Base-by-base conservation (phyloP, 1,139 yeast genomes). In the Citeromyces siamensis region DNA sequence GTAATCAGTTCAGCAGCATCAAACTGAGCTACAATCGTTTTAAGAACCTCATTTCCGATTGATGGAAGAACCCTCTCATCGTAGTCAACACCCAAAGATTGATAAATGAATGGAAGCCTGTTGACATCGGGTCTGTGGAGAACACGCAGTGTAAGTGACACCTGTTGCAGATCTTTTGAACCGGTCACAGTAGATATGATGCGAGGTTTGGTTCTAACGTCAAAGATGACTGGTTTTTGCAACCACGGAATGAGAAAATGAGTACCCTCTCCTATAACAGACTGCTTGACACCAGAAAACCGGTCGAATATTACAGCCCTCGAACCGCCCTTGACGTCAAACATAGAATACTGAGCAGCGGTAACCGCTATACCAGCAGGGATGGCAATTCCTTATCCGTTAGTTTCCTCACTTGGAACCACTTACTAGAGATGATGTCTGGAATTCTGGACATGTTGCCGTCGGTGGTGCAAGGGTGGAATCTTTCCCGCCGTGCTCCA, bases 1-100 rank as follows among this genome's bases (percentile, higher is more conserved):
- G 97, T 90, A 52, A 90, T 90, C 55, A 90, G 73, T 58, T 90
- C 97, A 17, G 97, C 95, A 22, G 98, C 98, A 58, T 90, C 97
- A 51, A 90, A 90, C 59, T 90, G 98, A 0, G 98, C 98, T 22
- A 90, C 98, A 53, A 86, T 85, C 36, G 94, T 75, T 62, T 90
- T 90, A 55, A 90, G 70, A 26, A 90, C 93, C 64, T 90, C 98
- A 58, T 90, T 90, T 46, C 96, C 95, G 56, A 90, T 88, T 13
- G 97, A 90, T 17, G 98, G 98, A 47, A 90, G 69, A 28, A 90
- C 97, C 55, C 97, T 74, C 64, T 90, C 98, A 55, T 90, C 98
- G 58, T 93, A 90, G 59, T 90, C 99, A 43, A 79, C 67, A 40
- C 99, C 99, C 45, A 90, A 69, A 53, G 74, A 71, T 59, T 88